Base-by-base conservation (phyloP, 2,329 filamentous ascomycete species). In the Hansfordia pulvinata region DNA sequence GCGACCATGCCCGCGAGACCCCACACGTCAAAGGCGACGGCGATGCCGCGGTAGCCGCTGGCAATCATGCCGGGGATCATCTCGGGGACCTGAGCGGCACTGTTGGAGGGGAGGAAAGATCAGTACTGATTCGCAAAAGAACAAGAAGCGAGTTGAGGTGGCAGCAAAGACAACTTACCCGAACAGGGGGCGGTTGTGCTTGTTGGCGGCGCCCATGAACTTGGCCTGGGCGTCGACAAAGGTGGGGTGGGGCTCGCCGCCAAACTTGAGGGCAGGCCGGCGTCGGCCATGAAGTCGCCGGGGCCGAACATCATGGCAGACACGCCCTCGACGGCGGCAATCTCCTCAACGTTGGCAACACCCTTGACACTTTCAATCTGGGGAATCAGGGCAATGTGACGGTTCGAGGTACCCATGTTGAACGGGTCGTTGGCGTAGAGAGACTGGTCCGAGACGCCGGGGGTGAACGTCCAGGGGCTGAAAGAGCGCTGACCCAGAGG, bases 21-120 rank as follows among this genome's bases (percentile, higher is more conserved):
- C 35, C 35, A 37, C 3, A 30, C 20, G 19, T 37, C 33, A 19
- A 35, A 31, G 10, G 20, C 17, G 8, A 37, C 30, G 8, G 25
- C 26, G 12, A 37, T 30, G 9, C 19, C 21, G 17, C 20, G n/a
- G 29, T 27, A 35, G 22, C 35, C 33, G 12, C 25, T 15, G 19
- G 27, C 6, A 14, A 37, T 26, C 33, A 37, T 20, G 29, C 29
- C 29, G 13, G 30, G 30, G 10, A 31, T 17, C 26, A 29, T 26
- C 6, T 23, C 25, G 8, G 28, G 33, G 74, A 80, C 10, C 49
- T 78, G 12, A 65, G 66, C 37, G 60, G 71, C 12, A 54, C 60
- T 17, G 46, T 51, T 12, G 54, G 56, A 9, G 50, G 66, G 20
- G 58, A 76, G 20, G 53, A 60, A 30, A 17, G 20, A 37, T 34